Evolutionary conservation across 768 basidiomycete species (phyloP).

Genomic region (Leccinellum rugosiceps): DNA sequence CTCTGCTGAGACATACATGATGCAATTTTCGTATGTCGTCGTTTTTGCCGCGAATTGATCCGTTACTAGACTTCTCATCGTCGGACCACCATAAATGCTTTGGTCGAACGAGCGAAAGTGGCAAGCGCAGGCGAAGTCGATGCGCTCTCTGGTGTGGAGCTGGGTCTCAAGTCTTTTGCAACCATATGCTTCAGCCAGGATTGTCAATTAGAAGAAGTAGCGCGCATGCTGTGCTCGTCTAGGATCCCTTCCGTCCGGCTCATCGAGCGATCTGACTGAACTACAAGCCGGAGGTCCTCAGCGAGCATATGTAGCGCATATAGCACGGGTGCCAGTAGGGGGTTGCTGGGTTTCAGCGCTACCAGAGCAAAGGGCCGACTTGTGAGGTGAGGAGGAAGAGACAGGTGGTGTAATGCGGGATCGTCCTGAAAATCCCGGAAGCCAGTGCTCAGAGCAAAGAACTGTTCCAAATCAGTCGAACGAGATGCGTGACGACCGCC

Average conservation of each 20-base stretch:
- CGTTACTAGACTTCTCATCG: constrained; percentile 45
- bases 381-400: constrained; percentile 32
- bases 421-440: constrained; percentile 57
- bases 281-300: constrained; percentile 61
- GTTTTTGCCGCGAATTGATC: constrained; percentile 8
- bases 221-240: constrained; percentile 88
- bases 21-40: neutral
- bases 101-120: constrained; percentile 48
- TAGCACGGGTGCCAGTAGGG: constrained; percentile 42
- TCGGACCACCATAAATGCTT: constrained; percentile 49
- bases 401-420: constrained; percentile 47
- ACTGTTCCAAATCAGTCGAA: constrained; percentile 44
- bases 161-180: constrained; percentile 69
- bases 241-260: constrained; percentile 62
- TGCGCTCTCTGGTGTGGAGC: constrained; percentile 65
- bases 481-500: constrained; percentile 10
- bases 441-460: constrained; percentile 41
- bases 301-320: constrained; percentile 78
- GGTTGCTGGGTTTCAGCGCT: constrained; percentile 37
- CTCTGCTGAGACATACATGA: constrained; percentile 34
- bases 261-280: constrained; percentile 62
- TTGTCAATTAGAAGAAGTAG: constrained; percentile 85
- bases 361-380: constrained; percentile 23
- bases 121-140: constrained; percentile 55
- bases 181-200: constrained; percentile 89